These are phyloP conservation scores for Alternaria brassicicola DNA, from an alignment of 2,329 filamentous ascomycete genomes.

Conservation along the genomic window DNA sequence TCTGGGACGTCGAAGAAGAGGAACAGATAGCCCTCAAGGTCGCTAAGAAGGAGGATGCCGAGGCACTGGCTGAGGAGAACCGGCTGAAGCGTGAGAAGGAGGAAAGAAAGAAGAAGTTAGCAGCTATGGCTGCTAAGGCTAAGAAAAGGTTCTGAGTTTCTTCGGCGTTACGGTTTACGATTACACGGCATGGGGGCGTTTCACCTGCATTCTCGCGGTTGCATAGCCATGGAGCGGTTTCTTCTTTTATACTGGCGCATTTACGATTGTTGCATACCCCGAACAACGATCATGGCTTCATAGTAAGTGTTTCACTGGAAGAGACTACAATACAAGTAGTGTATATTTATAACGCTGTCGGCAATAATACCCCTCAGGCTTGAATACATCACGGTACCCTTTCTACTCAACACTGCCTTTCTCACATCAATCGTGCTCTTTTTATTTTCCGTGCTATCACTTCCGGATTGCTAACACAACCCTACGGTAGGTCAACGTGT, in stretches of 20 bases:
- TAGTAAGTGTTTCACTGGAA: conserved; percentile 21
- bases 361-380: conserved; percentile 10
- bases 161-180: conserved; percentile 35
- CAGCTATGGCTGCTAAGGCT: conserved; percentile 37
- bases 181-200: conserved; percentile 36
- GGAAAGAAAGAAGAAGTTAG: conserved; percentile 44
- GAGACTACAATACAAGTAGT: conserved; percentile 21
- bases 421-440: neutral
- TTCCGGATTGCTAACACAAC: neutral
- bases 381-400: conserved; percentile 3
- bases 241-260: conserved; percentile 29
- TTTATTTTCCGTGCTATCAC: neutral
- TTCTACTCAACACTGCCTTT: neutral
- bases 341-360: conserved; percentile 17
- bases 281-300: conserved; percentile 25
- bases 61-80: conserved; percentile 65
- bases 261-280: conserved; percentile 24
- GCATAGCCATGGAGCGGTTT: conserved; percentile 43
- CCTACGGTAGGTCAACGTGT: neutral
- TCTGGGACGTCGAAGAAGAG: conserved; percentile 75
- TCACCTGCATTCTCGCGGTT: conserved; percentile 32
- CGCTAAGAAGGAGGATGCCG: conserved; percentile 71
- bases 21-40: conserved; percentile 66
- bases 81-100: conserved; percentile 44
- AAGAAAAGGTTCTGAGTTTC: conserved; percentile 39